These are phyloP conservation scores for Apiospora phragmitis DNA, from an alignment of 2,329 filamentous ascomycete species.

Conservation along the genomic window DNA sequence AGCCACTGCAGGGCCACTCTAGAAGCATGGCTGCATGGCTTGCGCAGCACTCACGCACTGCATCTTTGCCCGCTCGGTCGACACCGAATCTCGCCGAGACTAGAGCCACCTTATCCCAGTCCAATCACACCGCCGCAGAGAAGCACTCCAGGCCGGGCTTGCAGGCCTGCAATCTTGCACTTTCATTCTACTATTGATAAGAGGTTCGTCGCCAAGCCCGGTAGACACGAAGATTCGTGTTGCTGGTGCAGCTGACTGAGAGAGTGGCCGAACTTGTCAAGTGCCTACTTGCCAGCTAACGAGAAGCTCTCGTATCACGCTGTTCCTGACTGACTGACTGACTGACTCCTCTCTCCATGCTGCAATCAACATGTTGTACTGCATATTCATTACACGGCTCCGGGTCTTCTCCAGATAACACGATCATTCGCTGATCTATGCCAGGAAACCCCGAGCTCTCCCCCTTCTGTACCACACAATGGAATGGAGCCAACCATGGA, in stretches of 20 bases:
- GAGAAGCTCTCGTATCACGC: not conserved
- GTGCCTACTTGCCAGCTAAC: not conserved
- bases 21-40: not conserved
- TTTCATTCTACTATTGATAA: not conserved
- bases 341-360: not conserved
- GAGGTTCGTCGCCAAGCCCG: slow-evolving; percentile 4
- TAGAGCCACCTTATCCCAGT: not conserved
- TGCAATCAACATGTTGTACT: not conserved
- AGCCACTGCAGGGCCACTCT: not conserved
- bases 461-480: not conserved
- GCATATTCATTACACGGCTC: not conserved
- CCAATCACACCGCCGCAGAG: not conserved
- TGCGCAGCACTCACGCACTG: not conserved
- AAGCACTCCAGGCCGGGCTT: not conserved
- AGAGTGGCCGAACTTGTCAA: no score
- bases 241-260: not conserved
- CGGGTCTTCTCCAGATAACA: not conserved
- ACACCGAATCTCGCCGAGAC: slow-evolving; percentile 4
- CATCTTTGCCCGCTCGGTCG: not conserved
- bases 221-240: not conserved
- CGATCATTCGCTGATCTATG: not conserved
- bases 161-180: not conserved
- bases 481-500: not conserved
- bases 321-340: not conserved
- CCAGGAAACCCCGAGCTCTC: not conserved